Evolutionary conservation across 169 alveolate species (phyloP).

Genomic region (Cryptosporidium tyzzeri): DNA sequence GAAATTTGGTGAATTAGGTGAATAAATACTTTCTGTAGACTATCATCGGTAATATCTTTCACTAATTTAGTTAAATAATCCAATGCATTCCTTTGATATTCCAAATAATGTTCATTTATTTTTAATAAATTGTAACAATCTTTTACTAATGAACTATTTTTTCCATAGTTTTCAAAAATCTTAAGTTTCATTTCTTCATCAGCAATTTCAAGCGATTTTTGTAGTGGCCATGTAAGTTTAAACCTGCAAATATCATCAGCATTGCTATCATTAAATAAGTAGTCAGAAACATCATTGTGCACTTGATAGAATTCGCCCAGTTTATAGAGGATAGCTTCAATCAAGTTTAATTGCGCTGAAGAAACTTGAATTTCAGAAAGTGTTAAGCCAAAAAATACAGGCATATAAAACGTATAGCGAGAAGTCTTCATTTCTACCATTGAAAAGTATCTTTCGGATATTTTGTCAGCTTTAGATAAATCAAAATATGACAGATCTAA

Average conservation of each 20-base stretch:
- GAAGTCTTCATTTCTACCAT: constrained; percentile 28
- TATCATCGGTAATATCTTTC: not conserved
- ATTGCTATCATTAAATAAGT: not conserved
- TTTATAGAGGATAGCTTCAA: not conserved
- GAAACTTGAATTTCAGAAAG: not conserved
- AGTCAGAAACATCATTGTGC: constrained; percentile 7
- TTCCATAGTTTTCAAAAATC: constrained; percentile 19
- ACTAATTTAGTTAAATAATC: not conserved
- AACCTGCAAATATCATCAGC: not conserved
- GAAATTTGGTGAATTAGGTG: not conserved
- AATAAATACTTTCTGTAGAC: not conserved
- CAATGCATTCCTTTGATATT: not conserved
- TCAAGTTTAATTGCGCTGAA: not conserved
- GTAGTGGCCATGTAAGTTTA: constrained; percentile 17
- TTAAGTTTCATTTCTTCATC: not conserved
- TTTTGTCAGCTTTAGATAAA: not conserved
- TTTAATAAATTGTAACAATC: not conserved
- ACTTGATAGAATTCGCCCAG: constrained; percentile 6
- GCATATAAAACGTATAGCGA: not conserved
- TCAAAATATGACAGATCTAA: not conserved
- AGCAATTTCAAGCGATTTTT: not conserved
- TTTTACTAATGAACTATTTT: not conserved
- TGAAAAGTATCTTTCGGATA: not conserved
- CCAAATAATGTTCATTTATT: not conserved
- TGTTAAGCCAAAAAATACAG: not conserved